Conservation (phyloP, 192 early-diverging fungal species). For the Dissophora ornata region DNA sequence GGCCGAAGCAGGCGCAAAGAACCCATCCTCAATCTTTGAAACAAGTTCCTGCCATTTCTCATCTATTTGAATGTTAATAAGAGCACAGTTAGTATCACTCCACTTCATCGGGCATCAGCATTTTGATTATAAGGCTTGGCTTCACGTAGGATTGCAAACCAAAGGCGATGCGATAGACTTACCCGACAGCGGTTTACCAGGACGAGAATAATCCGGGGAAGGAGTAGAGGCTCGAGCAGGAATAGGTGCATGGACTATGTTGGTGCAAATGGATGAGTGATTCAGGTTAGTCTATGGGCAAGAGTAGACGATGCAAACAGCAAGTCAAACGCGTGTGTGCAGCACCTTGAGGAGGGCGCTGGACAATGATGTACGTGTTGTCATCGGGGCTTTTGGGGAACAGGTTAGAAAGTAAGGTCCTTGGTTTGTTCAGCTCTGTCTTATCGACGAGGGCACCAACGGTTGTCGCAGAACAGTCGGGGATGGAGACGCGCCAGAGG, state of each 20-base stretch:
- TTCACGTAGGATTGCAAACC: too few relatives aligned
- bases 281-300: too few relatives aligned
- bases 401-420: background rate
- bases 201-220: background rate
- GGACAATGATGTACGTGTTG: slow-evolving; percentile 1
- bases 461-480: background rate
- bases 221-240: background rate
- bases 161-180: too few relatives aligned
- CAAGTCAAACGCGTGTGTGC: slow-evolving; percentile 1
- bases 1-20: slow-evolving; percentile 12
- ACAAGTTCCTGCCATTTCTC: slow-evolving; percentile 15
- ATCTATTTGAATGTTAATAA: background rate
- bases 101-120: background rate
- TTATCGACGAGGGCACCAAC: background rate
- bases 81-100: background rate
- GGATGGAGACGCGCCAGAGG: slow-evolving; percentile 16
- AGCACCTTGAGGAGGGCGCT: slow-evolving; percentile 6
- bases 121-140: too few relatives aligned
- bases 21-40: slow-evolving; percentile 6
- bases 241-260: slow-evolving; percentile 1
- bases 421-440: background rate
- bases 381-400: too few relatives aligned
- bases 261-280: background rate
- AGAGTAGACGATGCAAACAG: too few relatives aligned
- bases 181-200: background rate